These are phyloP conservation scores for Leccinellum rugosiceps DNA, from an alignment of 768 basidiomycete species.

Conservation along the genomic window DNA sequence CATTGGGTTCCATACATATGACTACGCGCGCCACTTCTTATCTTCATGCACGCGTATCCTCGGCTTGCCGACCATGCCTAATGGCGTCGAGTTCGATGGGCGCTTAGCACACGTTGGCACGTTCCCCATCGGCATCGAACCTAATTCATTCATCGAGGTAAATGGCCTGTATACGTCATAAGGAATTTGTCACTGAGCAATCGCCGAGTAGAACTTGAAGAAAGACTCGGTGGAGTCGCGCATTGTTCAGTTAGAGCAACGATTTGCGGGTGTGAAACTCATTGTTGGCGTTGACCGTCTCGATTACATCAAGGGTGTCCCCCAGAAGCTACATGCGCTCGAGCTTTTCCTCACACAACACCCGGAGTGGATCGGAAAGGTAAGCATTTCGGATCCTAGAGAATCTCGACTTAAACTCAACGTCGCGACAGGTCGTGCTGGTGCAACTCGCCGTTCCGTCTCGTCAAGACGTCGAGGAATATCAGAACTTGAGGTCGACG, in stretches of 20 bases:
- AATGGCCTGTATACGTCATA: constrained; percentile 10
- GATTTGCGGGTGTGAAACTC: constrained; percentile 93
- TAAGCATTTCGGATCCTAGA: constrained; percentile 23
- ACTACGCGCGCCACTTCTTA: constrained; percentile 98
- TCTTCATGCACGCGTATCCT: constrained; percentile 98
- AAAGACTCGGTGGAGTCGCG: constrained; percentile 79
- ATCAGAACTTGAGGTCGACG: constrained; percentile 92
- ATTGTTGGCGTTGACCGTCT: constrained; percentile 98
- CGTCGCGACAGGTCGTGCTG: constrained; percentile 69
- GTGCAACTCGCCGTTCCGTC: constrained; percentile 98
- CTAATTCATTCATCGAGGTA: constrained; percentile 83
- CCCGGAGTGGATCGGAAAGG: constrained; percentile 99
- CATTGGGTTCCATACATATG: constrained; percentile 99
- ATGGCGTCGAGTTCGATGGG: constrained; percentile 95
- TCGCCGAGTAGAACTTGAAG: constrained; percentile 59
- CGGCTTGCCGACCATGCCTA: constrained; percentile 93
- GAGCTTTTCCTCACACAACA: constrained; percentile 97
- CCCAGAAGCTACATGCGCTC: constrained; percentile 94
- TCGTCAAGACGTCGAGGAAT: constrained; percentile 97
- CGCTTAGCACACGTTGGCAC: constrained; percentile 96
- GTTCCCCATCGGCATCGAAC: constrained; percentile 99
- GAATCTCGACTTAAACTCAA: not conserved
- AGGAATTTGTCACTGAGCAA: constrained; percentile 1
- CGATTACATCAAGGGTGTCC: constrained; percentile 99
- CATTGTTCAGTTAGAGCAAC: constrained; percentile 76